Base-by-base conservation (phyloP, 768 basidiomycete species). In the Hypholoma sublateritium region DNA sequence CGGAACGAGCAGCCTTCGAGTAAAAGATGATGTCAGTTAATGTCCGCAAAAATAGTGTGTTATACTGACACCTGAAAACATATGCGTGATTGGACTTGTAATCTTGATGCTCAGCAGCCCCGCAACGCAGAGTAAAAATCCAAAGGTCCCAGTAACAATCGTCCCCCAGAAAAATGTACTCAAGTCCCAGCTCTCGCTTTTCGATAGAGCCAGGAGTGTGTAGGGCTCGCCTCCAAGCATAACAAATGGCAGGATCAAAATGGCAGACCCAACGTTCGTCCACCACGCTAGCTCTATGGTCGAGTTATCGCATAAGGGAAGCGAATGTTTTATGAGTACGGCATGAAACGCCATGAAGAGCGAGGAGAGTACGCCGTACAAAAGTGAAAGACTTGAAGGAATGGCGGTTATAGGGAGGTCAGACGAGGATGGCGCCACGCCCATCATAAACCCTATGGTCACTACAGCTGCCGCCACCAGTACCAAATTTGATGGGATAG, bases 81-180 rank as follows among this genome's bases (percentile, higher is more conserved):
- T 93, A 68, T 92, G 91, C 1, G 89, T 91, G 53, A 93, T 80
- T 4, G 91, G 91, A 55, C 86, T 88, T 14, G 90, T 92, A 49
- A 91, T 82, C 66, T 88, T 88, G 74, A 93, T 90, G 66, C 87
- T 89, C 59, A 93, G 73, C 62, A 92, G 72, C 19, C 88, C 89
- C 1, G 91, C 89, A 39, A 93, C 72, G 61, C 88, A 90, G 37
- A 93, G 84, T 57, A 92, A 68, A 74, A 92, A 93, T 2, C 91
- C 91, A 59, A 91, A 88, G n/a, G 86, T 59, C 16, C 90, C 90
- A 19, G 89, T 91, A 46, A 88, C 75, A 45, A 84, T 59, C 56
- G 78, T 84, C 1, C 89, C 89, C 82, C 81, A 86, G 7, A 83
- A 58, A 63, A 88, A 89, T 4, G 83, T 73, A 4, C 65, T 71